Percentiles rank a stretch among this genome's conserved stretches.
Evolutionary conservation across 345 rosid species (phyloP).

Genomic region (Nasturtium officinale): DNA sequence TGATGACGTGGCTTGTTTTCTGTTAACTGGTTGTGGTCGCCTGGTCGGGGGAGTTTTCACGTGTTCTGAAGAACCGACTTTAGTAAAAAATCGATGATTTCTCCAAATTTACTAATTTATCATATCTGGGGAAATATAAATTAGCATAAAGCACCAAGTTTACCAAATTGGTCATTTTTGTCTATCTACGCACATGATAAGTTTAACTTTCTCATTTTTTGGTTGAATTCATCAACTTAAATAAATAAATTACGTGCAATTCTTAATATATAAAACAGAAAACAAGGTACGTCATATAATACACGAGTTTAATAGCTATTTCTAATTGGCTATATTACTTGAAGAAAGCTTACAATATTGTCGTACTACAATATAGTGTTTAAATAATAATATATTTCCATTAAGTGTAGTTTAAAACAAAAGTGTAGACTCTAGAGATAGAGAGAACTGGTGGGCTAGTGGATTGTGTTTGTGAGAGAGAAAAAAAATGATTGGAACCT

Average conservation of each 20-base stretch:
- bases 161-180: neutral
- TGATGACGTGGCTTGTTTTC: conserved; percentile 49
- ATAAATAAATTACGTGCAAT: neutral
- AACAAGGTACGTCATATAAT: conserved; percentile 11
- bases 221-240: neutral
- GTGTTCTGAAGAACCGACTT: conserved; percentile 46
- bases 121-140: neutral
- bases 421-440: conserved; percentile 12
- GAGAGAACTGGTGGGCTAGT: conserved; percentile 36
- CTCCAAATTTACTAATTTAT: conserved; percentile 11
- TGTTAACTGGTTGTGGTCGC: conserved; percentile 39
- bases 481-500: conserved; percentile 51
- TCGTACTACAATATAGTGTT: conserved; percentile 6
- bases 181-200: neutral
- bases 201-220: neutral
- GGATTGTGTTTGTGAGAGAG: conserved; percentile 37
- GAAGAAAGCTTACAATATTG: conserved; percentile 22
- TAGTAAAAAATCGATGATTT: neutral
- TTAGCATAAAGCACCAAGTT: conserved; percentile 3
- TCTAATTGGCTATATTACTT: conserved; percentile 10
- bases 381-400: neutral
- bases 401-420: neutral
- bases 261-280: neutral
- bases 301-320: conserved; percentile 2
- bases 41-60: conserved; percentile 52